Evolutionary conservation across 139 green algal genomes (phyloP).

Genomic region (Penium margaritaceum): DNA sequence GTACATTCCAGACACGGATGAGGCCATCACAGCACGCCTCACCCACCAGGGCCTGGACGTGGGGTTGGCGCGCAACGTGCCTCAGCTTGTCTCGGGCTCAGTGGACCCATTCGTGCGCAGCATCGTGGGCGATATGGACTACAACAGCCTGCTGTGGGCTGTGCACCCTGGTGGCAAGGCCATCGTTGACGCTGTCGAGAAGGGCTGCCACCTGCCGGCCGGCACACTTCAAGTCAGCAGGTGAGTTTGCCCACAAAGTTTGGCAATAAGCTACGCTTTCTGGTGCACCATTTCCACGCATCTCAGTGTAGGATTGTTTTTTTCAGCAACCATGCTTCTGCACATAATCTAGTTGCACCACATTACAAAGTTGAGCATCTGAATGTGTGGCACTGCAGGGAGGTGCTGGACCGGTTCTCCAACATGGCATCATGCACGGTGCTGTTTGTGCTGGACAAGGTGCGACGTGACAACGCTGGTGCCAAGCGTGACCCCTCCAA

Average conservation of each 20-base stretch:
- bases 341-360: no score
- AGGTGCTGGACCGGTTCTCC: constrained; percentile 1
- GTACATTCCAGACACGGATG: constrained; percentile 19
- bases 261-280: no score
- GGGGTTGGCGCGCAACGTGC: constrained; percentile 14
- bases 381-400: no score
- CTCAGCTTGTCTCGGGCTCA: no score
- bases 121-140: constrained; percentile 24
- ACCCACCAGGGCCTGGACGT: background rate
- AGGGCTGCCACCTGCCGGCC: constrained; percentile 20
- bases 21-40: constrained; percentile 22
- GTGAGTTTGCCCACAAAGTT: no score
- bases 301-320: no score
- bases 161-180: constrained; percentile 32
- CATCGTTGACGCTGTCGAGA: constrained; percentile 25
- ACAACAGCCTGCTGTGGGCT: constrained; percentile 29
- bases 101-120: constrained; percentile 24
- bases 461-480: constrained; percentile 17
- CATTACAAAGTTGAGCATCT: no score
- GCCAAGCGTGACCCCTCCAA: background rate
- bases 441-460: constrained; percentile 34
- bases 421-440: constrained; percentile 32
- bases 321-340: no score
- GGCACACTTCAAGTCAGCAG: constrained; percentile 33
- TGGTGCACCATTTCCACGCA: no score